These are phyloP conservation scores for Tuber magnatum DNA, from an alignment of 495 filamentous ascomycete genomes.

Conservation along the genomic window DNA sequence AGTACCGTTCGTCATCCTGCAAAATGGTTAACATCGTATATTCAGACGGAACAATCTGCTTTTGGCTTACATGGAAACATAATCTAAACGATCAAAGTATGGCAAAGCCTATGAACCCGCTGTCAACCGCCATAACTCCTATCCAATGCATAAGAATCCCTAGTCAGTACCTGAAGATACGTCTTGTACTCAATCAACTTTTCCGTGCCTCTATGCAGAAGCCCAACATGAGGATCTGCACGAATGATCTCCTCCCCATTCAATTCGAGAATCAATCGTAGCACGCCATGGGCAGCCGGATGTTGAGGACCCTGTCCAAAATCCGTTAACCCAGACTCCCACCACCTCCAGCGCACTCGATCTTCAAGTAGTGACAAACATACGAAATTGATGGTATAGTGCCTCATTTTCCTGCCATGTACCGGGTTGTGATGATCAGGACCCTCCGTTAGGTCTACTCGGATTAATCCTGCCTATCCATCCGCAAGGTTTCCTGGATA, in stretches of 20 bases:
- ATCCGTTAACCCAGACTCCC: conserved; percentile 8
- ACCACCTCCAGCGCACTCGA: neutral
- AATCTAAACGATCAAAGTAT: conserved; percentile 98
- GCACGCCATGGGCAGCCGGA: conserved; percentile 95
- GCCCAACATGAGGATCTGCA: conserved; percentile 90
- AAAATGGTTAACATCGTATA: neutral
- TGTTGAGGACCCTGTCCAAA: conserved; percentile 72
- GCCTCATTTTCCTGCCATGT: conserved; percentile 78
- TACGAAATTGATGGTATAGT: conserved; percentile 97
- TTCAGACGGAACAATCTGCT: neutral
- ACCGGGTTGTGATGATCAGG: conserved; percentile 38
- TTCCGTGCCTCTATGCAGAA: conserved; percentile 95
- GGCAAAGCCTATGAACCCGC: conserved; percentile 59
- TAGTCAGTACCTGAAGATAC: conserved; percentile 62
- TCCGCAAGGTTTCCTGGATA: neutral
- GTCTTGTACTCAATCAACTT: conserved; percentile 99
- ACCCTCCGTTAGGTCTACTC: conserved; percentile 19
- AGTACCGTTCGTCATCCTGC: neutral
- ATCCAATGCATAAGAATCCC: neutral
- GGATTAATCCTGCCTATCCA: neutral
- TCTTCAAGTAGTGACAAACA: conserved; percentile 4
- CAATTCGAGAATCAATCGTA: conserved; percentile 93
- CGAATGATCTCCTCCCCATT: conserved; percentile 97
- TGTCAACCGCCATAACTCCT: neutral
- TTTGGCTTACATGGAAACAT: conserved; percentile 72